These are phyloP conservation scores for Penicillium sp. DNA, from an alignment of 2,329 filamentous ascomycete species.

Conservation along the genomic window DNA sequence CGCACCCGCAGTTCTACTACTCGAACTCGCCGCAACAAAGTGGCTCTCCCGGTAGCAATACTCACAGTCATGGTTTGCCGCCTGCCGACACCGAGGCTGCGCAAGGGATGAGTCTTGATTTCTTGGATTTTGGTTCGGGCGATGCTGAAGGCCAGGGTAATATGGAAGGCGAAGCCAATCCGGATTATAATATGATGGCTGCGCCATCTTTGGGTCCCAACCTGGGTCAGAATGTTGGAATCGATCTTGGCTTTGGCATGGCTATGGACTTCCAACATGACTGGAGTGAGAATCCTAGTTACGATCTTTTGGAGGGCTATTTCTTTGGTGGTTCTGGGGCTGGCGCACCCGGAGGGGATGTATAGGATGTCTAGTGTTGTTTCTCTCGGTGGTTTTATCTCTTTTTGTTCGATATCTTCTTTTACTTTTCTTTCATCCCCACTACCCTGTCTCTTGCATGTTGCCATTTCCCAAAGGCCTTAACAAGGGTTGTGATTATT, in stretches of 20 bases:
- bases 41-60: conserved; percentile 33
- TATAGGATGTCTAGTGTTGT: conserved; percentile 4
- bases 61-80: conserved; percentile 25
- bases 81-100: conserved; percentile 25
- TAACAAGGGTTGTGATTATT: conserved; percentile 5
- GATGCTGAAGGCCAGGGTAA: conserved; percentile 29
- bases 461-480: conserved; percentile 1
- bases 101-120: conserved; percentile 52
- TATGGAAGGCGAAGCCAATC: conserved; percentile 30
- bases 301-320: conserved; percentile 56
- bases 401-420: not conserved
- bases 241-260: conserved; percentile 49
- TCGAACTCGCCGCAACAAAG: conserved; percentile 36
- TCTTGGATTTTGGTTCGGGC: conserved; percentile 52
- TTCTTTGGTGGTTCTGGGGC: conserved; percentile 52
- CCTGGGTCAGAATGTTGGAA: conserved; percentile 41
- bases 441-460: not conserved
- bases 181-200: conserved; percentile 30
- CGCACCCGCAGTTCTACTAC: conserved; percentile 37
- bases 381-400: not conserved
- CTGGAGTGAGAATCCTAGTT: conserved; percentile 49
- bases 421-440: conserved; percentile 3
- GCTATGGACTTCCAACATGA: conserved; percentile 49
- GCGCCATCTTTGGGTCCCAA: conserved; percentile 34
- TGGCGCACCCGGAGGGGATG: conserved; percentile 28